These are phyloP conservation scores for sweet orange (Citrus sinensis) DNA, from an alignment of 345 rosid genomes.

Conservation along the genomic window DNA sequence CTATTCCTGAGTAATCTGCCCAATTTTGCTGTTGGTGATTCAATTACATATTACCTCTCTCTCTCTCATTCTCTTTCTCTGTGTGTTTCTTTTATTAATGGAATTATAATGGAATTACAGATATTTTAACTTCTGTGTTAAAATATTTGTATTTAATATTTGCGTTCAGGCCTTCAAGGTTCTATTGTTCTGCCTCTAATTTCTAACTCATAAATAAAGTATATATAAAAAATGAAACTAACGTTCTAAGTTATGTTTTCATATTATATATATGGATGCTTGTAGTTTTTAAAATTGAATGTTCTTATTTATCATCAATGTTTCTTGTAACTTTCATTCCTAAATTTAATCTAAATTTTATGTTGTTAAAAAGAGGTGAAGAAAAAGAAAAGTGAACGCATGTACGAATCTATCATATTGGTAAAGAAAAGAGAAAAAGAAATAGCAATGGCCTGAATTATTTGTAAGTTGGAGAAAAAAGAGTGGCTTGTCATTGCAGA, in stretches of 20 bases:
- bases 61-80: too few species aligned
- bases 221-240: not conserved
- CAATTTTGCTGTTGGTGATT: not conserved
- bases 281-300: not conserved
- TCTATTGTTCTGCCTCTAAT: not conserved
- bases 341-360: not conserved
- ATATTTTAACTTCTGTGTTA: slow-evolving; percentile 5
- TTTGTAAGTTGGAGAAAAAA: not conserved
- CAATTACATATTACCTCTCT: too few species aligned
- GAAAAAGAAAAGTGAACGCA: too few species aligned
- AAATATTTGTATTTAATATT: not conserved
- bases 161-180: not conserved
- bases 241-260: not conserved
- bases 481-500: not conserved
- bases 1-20: slow-evolving; percentile 48
- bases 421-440: not conserved
- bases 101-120: not conserved
- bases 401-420: too few species aligned
- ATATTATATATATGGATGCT: not conserved
- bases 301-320: not conserved
- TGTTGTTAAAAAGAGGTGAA: not conserved
- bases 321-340: not conserved
- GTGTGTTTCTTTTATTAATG: not conserved
- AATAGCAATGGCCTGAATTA: not conserved
- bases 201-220: not conserved